Percentiles rank a stretch among this genome's conserved stretches.
Evolutionary conservation across 179 eudicot genomes (phyloP).

Genomic region (Beta macrorhiza): DNA sequence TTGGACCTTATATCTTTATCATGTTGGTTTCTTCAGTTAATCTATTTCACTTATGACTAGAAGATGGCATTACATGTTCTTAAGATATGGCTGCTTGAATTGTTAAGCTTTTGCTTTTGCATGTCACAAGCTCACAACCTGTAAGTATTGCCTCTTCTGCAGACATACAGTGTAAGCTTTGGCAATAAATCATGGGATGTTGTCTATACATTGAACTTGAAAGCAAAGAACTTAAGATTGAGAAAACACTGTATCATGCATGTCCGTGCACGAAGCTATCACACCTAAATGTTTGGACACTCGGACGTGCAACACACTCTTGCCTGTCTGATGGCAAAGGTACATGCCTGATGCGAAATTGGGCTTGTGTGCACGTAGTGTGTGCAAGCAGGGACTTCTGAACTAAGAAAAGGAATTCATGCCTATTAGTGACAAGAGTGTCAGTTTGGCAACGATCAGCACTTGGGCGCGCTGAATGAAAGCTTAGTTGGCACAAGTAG

Average conservation of each 20-base stretch:
- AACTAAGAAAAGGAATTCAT: too few species aligned
- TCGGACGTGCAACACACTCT: too few species aligned
- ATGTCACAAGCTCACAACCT: conserved; percentile 16
- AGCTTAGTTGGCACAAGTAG: too few species aligned
- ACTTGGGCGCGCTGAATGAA: too few species aligned
- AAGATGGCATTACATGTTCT: neutral
- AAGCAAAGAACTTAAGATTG: conserved; percentile 34
- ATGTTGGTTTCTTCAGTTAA: neutral
- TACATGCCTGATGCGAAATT: too few species aligned
- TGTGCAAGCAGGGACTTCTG: too few species aligned
- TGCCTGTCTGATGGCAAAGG: too few species aligned
- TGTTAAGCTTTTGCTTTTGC: neutral
- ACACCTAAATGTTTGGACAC: conserved; percentile 32
- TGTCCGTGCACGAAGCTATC: conserved; percentile 76
- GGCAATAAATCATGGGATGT: conserved; percentile 32
- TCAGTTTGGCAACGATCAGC: too few species aligned
- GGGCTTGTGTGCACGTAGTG: too few species aligned
- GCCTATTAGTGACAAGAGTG: too few species aligned
- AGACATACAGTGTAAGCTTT: conserved; percentile 40
- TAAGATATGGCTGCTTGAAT: neutral
- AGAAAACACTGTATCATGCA: conserved; percentile 54
- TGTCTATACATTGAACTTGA: conserved; percentile 37
- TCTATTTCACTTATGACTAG: conserved; percentile 4
- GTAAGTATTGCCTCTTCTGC: conserved; percentile 28
- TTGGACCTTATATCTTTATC: neutral